Evolutionary conservation across 2,329 filamentous ascomycete genomes (phyloP).

Genomic region (Beauveria sp.): DNA sequence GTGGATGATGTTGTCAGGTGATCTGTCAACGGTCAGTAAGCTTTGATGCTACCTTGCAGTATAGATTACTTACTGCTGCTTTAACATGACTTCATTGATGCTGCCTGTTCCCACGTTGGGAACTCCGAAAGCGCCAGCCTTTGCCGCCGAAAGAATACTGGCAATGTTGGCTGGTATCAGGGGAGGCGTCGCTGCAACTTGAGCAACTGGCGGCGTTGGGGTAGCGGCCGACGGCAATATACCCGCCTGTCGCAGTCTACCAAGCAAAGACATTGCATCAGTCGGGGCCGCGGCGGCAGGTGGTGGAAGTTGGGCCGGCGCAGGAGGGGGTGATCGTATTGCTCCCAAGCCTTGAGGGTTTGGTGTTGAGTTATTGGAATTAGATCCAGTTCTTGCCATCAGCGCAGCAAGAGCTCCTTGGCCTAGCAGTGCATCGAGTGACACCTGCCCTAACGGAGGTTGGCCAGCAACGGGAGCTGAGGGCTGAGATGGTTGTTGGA

Average conservation of each 20-base stretch:
- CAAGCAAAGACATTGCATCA: conserved; percentile 54
- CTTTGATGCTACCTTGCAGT: neutral
- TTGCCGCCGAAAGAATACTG: conserved; percentile 27
- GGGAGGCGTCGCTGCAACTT: conserved; percentile 22
- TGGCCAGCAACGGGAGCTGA: conserved; percentile 27
- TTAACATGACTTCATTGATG: conserved; percentile 56
- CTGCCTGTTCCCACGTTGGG: conserved; percentile 16
- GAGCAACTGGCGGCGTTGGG: conserved; percentile 24
- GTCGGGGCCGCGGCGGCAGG: conserved; percentile 30
- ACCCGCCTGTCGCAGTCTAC: conserved; percentile 60
- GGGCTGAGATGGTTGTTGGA: conserved; percentile 25
- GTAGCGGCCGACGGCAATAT: conserved; percentile 46
- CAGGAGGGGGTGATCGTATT: conserved; percentile 39
- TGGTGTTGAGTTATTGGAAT: conserved; percentile 43
- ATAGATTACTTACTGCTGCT: conserved; percentile 52
- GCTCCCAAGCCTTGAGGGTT: conserved; percentile 30
- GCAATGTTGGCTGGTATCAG: conserved; percentile 29
- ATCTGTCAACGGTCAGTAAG: conserved; percentile 37
- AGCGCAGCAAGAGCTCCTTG: conserved; percentile 52
- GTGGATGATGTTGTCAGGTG: conserved; percentile 59
- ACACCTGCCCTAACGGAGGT: conserved; percentile 30
- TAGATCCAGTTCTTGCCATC: conserved; percentile 42
- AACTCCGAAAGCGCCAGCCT: conserved; percentile 14
- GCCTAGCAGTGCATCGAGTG: conserved; percentile 54
- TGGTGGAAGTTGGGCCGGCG: conserved; percentile 25